phyloP scores from a whole-genome alignment of 805 yeast genomes.

The Barnettozyma pratensis region DNA sequence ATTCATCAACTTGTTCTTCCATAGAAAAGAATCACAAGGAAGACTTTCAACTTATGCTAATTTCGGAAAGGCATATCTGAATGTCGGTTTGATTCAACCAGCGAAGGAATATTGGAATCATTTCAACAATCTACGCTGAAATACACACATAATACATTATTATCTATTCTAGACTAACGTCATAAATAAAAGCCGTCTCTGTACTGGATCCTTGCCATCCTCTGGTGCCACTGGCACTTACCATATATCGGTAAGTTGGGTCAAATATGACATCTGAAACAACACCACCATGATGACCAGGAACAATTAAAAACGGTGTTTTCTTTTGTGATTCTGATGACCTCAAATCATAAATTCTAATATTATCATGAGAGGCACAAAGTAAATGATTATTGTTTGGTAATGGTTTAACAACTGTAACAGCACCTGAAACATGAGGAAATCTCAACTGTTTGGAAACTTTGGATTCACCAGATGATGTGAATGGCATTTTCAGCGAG shows the following conservation, averaged over 20 bases:
- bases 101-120: slow-evolving; percentile 1
- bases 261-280: slow-evolving; percentile 75
- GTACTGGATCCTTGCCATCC: slow-evolving; percentile 90
- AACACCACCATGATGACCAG: slow-evolving; percentile 95
- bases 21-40: neutral
- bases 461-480: slow-evolving; percentile 33
- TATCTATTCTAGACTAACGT: slow-evolving; percentile 46
- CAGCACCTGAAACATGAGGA: slow-evolving; percentile 89
- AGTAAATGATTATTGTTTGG: slow-evolving; percentile 76
- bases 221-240: slow-evolving; percentile 88
- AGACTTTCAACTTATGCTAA: neutral
- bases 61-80: neutral
- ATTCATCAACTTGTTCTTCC: slow-evolving; percentile 6
- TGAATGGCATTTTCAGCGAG: slow-evolving; percentile 53
- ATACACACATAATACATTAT: neutral
- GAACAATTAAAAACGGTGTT: slow-evolving; percentile 79
- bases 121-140: neutral
- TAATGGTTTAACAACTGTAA: slow-evolving; percentile 70
- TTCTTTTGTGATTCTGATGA: slow-evolving; percentile 34
- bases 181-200: slow-evolving; percentile 78
- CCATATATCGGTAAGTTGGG: slow-evolving; percentile 81
- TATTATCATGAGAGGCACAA: slow-evolving; percentile 88
- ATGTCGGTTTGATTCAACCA: slow-evolving; percentile 3
- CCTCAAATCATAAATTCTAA: slow-evolving; percentile 75
- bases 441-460: slow-evolving; percentile 60